phyloP scores from a whole-genome alignment of 768 basidiomycete species.

The Lactifluus echinatus region DNA sequence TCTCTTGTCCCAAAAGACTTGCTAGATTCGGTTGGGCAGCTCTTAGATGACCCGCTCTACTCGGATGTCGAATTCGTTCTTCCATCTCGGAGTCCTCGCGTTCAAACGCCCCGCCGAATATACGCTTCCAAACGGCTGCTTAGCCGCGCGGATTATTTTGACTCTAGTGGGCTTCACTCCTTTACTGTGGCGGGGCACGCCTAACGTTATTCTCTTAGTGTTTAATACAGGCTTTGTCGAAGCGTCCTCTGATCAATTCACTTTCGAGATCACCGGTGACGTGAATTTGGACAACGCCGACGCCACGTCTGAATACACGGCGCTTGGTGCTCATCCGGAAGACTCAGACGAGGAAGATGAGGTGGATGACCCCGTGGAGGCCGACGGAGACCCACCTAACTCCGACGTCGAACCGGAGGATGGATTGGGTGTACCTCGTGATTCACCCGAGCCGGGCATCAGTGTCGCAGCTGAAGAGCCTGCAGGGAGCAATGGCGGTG shows the following conservation, averaged over 20 bases:
- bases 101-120: constrained; percentile 37
- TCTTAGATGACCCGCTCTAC: constrained; percentile 76
- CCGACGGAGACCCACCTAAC: constrained; percentile 14
- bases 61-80: constrained; percentile 80
- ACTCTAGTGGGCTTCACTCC: constrained; percentile 37
- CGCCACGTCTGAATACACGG: constrained; percentile 42
- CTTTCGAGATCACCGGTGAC: constrained; percentile 24
- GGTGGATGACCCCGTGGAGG: constrained; percentile 24
- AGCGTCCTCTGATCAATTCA: constrained; percentile 29
- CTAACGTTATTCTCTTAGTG: constrained; percentile 38
- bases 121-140: constrained; percentile 65
- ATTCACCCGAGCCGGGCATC: neutral
- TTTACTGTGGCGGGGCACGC: neutral
- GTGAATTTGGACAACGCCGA: constrained; percentile 23
- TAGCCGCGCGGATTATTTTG: constrained; percentile 68
- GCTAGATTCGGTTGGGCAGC: constrained; percentile 59
- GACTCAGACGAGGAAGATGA: constrained; percentile 49
- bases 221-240: constrained; percentile 66
- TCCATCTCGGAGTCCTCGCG: constrained; percentile 37
- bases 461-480: neutral
- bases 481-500: neutral
- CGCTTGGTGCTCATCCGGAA: constrained; percentile 30
- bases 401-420: constrained; percentile 10
- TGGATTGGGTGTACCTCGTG: constrained; percentile 1
- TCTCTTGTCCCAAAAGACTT: constrained; percentile 58